Evolutionary conservation across 805 yeast genomes (phyloP).

Genomic region (Lipomyces starkeyi): DNA sequence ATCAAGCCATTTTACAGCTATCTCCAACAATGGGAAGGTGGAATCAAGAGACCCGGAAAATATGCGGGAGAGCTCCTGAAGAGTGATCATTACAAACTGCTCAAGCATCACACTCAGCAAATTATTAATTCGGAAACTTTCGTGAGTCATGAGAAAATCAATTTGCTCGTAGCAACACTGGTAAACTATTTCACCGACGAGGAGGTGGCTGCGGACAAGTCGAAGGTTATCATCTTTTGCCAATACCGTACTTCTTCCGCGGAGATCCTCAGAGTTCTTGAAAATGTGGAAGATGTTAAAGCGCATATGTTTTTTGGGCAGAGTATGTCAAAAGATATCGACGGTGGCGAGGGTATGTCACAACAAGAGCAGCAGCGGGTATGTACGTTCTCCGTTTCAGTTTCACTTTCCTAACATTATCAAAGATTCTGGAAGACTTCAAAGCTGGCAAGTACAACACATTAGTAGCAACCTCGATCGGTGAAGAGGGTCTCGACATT

Average conservation of each 20-base stretch:
- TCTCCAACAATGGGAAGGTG: slow-evolving; percentile 48
- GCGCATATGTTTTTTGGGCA: slow-evolving; percentile 96
- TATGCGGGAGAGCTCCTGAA: slow-evolving; percentile 13
- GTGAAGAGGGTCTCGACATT: slow-evolving; percentile 97
- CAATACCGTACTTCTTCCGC: slow-evolving; percentile 89
- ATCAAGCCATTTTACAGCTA: slow-evolving; percentile 74
- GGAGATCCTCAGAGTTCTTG: slow-evolving; percentile 72
- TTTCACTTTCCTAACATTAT: background rate
- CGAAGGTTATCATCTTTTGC: slow-evolving; percentile 85
- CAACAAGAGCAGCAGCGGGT: slow-evolving; percentile 86
- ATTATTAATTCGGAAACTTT: slow-evolving; percentile 50
- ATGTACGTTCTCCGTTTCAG: background rate
- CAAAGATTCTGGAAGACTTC: slow-evolving; percentile 61
- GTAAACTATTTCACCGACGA: slow-evolving; percentile 40
- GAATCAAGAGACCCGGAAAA: slow-evolving; percentile 24
- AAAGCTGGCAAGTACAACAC: slow-evolving; percentile 75
- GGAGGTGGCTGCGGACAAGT: slow-evolving; percentile 49
- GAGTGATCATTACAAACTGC: background rate
- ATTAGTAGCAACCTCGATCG: slow-evolving; percentile 94
- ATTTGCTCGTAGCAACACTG: slow-evolving; percentile 25
- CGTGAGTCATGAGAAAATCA: slow-evolving; percentile 70
- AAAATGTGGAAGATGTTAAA: slow-evolving; percentile 49
- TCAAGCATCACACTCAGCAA: slow-evolving; percentile 55
- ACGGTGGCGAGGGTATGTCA: slow-evolving; percentile 84
- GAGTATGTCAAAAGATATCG: slow-evolving; percentile 51